phyloP scores from a whole-genome alignment of 2,329 filamentous ascomycete species.

The Xylaria sp. region DNA sequence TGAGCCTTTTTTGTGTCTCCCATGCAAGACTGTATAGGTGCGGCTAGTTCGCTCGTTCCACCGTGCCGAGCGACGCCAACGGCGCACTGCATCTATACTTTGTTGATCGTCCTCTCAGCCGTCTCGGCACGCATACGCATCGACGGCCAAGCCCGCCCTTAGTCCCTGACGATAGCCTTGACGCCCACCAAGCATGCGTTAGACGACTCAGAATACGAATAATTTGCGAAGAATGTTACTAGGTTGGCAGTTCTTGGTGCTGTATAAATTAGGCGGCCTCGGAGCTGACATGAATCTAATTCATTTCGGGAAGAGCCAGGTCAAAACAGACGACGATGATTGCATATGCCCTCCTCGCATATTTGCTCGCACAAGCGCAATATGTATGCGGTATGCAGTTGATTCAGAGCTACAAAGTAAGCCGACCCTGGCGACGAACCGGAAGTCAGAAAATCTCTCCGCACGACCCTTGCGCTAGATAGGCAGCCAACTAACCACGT shows the following conservation, averaged over 20 bases:
- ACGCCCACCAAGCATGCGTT: constrained; percentile 2
- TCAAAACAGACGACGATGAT: constrained; percentile 1
- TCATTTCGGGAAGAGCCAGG: constrained; percentile 4
- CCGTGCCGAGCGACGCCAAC: constrained; percentile 26
- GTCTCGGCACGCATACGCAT: constrained; percentile 26
- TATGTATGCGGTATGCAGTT: constrained; percentile 10
- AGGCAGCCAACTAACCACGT: constrained; percentile 27
- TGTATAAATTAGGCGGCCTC: constrained; percentile 1
- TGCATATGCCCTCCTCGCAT: constrained; percentile 8
- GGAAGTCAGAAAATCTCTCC: constrained; percentile 21
- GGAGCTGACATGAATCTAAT: constrained; percentile 19
- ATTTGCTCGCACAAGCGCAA: constrained; percentile 13
- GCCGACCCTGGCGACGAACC: constrained; percentile 19
- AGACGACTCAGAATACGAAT: constrained; percentile 1
- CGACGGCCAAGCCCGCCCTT: constrained; percentile 30
- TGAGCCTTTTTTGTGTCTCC: constrained; percentile 1
- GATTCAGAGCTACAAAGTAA: constrained; percentile 12
- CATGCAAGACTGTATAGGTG: constrained; percentile 10
- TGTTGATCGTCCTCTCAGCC: constrained; percentile 27
- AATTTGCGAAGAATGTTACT: constrained; percentile 28
- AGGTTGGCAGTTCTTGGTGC: not conserved
- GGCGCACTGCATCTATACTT: constrained; percentile 21
- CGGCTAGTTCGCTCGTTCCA: constrained; percentile 9
- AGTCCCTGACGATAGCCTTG: not conserved
- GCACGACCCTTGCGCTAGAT: constrained; percentile 15